Base-by-base conservation (phyloP, 1,284 basidiomycete genomes). In the Pseudozyma sp. region DNA sequence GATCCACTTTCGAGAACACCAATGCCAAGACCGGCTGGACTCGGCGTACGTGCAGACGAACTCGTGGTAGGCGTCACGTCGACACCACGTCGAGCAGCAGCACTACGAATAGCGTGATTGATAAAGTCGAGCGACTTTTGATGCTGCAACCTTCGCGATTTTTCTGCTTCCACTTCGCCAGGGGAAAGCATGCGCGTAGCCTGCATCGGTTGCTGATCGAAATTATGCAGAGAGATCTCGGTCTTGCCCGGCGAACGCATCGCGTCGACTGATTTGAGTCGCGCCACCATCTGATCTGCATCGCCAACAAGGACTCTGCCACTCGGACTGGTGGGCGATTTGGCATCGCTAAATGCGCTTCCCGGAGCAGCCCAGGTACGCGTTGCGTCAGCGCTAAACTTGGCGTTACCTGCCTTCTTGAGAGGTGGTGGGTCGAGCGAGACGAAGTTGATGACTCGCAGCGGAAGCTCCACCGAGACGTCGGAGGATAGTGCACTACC, bases 371-470 rank as follows among this genome's bases (percentile, higher is more conserved):
- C 50, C 70, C 70, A 73, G 47, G 31, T 51, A 16, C 65, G 50
- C 3, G 48, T 59, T 1, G 65, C 51, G 6, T 58, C 58, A 42
- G 18, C 16, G 68, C 48, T 55, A 21, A 65, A 52, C 13, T 51
- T 52, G 8, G 43, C 38, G n/a, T 49, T 55, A 2, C 64, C 55
- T 7, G 59, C 61, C 34, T 70, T 65, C 61, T 75, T 81, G 4
- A 73, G 59, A 44, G 91, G 90, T 16, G 91, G 90, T 34, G 92
- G 92, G 81, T 94, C 92, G 66, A 94, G 86, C 16, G 93, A 94
- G 19, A 93, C 85, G 84, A 92, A 92, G 83, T 91, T 92, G 86
- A 93, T 87, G 80, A 94, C 89, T 12, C 88, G 87, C 66, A 94
- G 86, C 0, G 93, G 93, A 12, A 94, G 85, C 36, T 89, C 89